phyloP scores from a whole-genome alignment of 1,284 basidiomycete genomes.

The Apiotrichum veenhuisii region DNA sequence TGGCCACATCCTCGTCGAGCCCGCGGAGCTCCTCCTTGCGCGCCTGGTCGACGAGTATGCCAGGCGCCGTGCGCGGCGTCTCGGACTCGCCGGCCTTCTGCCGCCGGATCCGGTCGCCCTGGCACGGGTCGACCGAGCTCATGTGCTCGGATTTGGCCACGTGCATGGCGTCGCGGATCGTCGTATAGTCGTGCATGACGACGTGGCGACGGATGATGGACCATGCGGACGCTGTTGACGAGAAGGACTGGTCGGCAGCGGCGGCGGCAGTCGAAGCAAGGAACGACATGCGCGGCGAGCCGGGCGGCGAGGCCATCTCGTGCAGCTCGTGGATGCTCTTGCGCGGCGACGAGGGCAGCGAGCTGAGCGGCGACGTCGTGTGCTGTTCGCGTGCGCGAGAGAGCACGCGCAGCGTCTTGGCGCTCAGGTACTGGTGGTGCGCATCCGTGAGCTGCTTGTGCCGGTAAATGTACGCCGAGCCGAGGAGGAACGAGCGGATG shows the following conservation, averaged over 20 bases:
- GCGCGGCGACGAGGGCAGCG: slow-evolving; percentile 19
- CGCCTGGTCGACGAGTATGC: slow-evolving; percentile 32
- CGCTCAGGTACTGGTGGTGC: slow-evolving; percentile 36
- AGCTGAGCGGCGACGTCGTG: slow-evolving; percentile 17
- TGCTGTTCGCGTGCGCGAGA: slow-evolving; percentile 26
- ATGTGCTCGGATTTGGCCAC: slow-evolving; percentile 69
- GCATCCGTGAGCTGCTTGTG: slow-evolving; percentile 45
- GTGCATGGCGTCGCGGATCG: slow-evolving; percentile 60
- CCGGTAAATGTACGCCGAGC: slow-evolving; percentile 48
- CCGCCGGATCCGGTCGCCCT: slow-evolving; percentile 52
- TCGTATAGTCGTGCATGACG: slow-evolving; percentile 51
- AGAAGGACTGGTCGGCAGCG: not conserved
- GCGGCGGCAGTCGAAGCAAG: not conserved
- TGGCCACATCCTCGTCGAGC: slow-evolving; percentile 58
- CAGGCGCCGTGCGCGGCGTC: not conserved
- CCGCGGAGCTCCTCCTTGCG: slow-evolving; percentile 35
- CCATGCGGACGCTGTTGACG: slow-evolving; percentile 1
- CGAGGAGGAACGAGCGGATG: slow-evolving; percentile 79
- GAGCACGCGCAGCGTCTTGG: slow-evolving; percentile 36
- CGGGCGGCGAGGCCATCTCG: slow-evolving; percentile 9
- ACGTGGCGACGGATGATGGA: slow-evolving; percentile 40
- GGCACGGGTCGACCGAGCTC: slow-evolving; percentile 67
- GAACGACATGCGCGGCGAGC: slow-evolving; percentile 9
- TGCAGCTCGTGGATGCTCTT: slow-evolving; percentile 1
- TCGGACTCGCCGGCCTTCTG: not conserved